phyloP scores from a whole-genome alignment of 2,329 filamentous ascomycete species.

The Eurotiales sp. region DNA sequence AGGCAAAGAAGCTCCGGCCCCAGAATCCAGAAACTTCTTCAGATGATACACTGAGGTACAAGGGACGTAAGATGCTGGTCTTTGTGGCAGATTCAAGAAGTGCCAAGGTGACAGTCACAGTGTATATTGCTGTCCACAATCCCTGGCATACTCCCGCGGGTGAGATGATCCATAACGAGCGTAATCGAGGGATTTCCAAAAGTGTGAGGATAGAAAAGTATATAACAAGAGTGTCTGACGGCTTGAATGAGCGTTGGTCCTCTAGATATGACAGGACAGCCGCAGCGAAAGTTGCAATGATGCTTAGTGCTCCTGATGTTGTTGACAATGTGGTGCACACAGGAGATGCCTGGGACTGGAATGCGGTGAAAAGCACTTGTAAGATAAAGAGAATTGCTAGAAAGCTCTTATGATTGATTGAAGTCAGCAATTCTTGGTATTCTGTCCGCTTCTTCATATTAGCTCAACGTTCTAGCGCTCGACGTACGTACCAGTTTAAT shows the following conservation, averaged over 20 bases:
- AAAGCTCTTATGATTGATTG: constrained; percentile 2
- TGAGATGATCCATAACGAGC: constrained; percentile 34
- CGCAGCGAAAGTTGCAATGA: constrained; percentile 20
- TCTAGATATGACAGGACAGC: constrained; percentile 24
- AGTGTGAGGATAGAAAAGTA: constrained; percentile 41
- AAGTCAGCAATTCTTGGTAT: neutral
- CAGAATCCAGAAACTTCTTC: constrained; percentile 47
- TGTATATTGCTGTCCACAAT: constrained; percentile 28
- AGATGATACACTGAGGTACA: neutral
- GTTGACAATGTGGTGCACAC: constrained; percentile 1
- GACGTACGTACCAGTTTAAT: constrained; percentile 19
- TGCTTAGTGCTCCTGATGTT: neutral
- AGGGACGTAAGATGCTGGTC: constrained; percentile 31
- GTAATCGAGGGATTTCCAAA: constrained; percentile 37
- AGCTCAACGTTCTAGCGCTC: neutral
- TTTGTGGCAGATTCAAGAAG: constrained; percentile 42
- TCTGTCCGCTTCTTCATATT: too few species aligned
- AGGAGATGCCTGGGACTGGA: constrained; percentile 26
- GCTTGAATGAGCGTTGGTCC: constrained; percentile 24
- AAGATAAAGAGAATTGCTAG: constrained; percentile 30
- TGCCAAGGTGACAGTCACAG: constrained; percentile 36
- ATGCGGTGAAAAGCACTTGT: constrained; percentile 34
- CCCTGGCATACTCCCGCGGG: constrained; percentile 10
- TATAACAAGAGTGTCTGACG: constrained; percentile 26
- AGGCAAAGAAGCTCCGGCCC: constrained; percentile 44